A percentile compares a stretch with the other conserved stretches of the same genome.
Conservation (phyloP, 2,329 filamentous ascomycete species). For the Beauveria caledonica region DNA sequence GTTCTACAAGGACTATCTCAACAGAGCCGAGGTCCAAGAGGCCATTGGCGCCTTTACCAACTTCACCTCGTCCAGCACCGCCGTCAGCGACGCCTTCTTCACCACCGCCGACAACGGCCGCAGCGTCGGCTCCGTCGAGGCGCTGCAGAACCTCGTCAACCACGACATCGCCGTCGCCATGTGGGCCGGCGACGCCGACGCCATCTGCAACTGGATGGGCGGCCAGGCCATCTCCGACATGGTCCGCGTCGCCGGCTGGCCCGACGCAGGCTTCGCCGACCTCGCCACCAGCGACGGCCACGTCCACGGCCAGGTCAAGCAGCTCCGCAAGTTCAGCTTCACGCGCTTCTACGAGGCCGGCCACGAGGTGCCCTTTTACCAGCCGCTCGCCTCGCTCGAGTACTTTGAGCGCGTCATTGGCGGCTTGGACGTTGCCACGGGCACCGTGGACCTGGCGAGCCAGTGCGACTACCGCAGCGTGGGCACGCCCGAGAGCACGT, state of each 20-base stretch:
- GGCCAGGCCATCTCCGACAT: conserved; percentile 59
- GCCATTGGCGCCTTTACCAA: conserved; percentile 38
- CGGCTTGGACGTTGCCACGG: conserved; percentile 45
- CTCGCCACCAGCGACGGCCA: conserved; percentile 55
- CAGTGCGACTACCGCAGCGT: conserved; percentile 13
- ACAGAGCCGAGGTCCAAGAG: conserved; percentile 42
- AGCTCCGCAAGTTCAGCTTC: conserved; percentile 65
- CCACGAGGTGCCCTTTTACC: conserved; percentile 52
- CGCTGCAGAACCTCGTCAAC: conserved; percentile 46
- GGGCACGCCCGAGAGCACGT: not conserved
- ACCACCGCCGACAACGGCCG: not conserved
- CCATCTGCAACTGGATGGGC: conserved; percentile 54
- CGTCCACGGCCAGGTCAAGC: conserved; percentile 43
- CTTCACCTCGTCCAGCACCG: not conserved
- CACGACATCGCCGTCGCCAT: conserved; percentile 56
- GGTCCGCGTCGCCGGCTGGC: conserved; percentile 37
- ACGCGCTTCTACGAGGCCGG: conserved; percentile 57
- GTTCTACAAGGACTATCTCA: conserved; percentile 51
- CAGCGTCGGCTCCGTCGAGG: conserved; percentile 26
- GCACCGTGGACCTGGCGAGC: conserved; percentile 41
- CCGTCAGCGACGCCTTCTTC: not conserved
- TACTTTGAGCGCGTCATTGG: conserved; percentile 51
- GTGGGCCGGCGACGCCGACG: conserved; percentile 54
- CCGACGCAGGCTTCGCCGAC: conserved; percentile 57
- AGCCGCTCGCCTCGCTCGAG: conserved; percentile 47